Base-by-base conservation (phyloP, 106 monocot species). In the Cymbidium sinense region DNA sequence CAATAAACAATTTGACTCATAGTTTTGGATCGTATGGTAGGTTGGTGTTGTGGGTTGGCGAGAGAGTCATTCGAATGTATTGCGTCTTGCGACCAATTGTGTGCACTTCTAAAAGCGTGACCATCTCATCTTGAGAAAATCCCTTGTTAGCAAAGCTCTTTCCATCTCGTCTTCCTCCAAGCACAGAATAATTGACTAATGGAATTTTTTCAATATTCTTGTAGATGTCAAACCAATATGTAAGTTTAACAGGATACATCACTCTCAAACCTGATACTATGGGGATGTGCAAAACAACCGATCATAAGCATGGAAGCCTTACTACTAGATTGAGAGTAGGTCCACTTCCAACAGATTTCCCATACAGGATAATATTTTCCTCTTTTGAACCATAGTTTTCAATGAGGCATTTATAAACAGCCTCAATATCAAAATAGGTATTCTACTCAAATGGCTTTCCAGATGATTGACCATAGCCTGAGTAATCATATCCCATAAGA, bases 401-500 rank as follows among this genome's bases (percentile, higher is more conserved):
- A 64, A 50, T 31, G 25, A 80, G 75, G 80, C 80, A 80, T 44
- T 80, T 80, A 47, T 75, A 80, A 51, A 19, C 74, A 75, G 80
- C 80, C 43, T 80, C 75, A 27, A 80, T 80, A 80, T 80, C 80
- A 65, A 75, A 73, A 80, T 80, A 80, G 8, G 80, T 80, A 75
- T 80, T 80, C 11, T 80, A 27, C 44, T 80, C 80, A 44, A 25
- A 75, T 75, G 80, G 80, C 80, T 80, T 64, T 80, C n/a, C n/a
- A n/a, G n/a, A n/a, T n/a, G n/a, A n/a, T n/a, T n/a, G n/a, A n/a
- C n/a, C n/a, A n/a, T n/a, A 80, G 2, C 80, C 80, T 74, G 80
- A 80, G 62, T 80, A 80, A 74, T 80, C 80, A 64, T 80, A 80
- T 74, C 80, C n/a, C n/a, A n/a, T n/a, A n/a, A n/a, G n/a, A n/a